phyloP scores from a whole-genome alignment of 139 green algal genomes.

The Picochlorum sp. region DNA sequence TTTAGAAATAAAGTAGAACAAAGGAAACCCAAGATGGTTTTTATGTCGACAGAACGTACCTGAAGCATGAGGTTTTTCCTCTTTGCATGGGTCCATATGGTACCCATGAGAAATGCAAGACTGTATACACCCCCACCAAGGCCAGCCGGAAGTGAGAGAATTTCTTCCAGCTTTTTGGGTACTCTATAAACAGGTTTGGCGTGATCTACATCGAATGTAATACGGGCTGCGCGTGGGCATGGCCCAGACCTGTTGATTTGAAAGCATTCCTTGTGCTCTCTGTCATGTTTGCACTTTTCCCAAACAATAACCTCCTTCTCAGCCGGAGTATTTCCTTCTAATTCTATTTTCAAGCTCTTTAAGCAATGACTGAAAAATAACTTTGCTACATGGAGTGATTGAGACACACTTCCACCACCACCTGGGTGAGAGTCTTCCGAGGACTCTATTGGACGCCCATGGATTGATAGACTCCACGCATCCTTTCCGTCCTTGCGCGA shows the following conservation, averaged over 20 bases:
- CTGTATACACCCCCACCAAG: slow-evolving; percentile 3
- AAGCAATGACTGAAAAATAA: slow-evolving; percentile 23
- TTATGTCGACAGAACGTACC: background rate
- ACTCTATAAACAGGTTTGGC: slow-evolving; percentile 15
- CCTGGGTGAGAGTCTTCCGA: slow-evolving; percentile 1
- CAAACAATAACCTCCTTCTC: slow-evolving; percentile 4
- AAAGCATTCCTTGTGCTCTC: slow-evolving; percentile 15
- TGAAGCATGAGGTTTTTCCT: slow-evolving; percentile 9
- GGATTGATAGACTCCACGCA: slow-evolving; percentile 1
- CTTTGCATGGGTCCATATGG: slow-evolving; percentile 27
- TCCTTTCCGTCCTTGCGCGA: slow-evolving; percentile 8
- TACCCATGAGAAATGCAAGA: slow-evolving; percentile 12
- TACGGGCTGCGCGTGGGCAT: background rate
- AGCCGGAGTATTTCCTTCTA: slow-evolving; percentile 2
- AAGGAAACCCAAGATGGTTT: background rate
- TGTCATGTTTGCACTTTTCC: slow-evolving; percentile 24
- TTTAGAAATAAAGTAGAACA: background rate
- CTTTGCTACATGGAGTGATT: background rate
- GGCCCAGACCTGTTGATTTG: slow-evolving; percentile 10
- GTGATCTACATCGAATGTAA: slow-evolving; percentile 28
- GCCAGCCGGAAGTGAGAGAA: slow-evolving; percentile 10
- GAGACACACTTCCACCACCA: slow-evolving; percentile 1
- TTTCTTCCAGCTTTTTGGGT: slow-evolving; percentile 2
- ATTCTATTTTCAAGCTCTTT: slow-evolving; percentile 13
- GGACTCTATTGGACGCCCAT: slow-evolving; percentile 4